These are phyloP conservation scores for Rhodotorula sp. DNA, from an alignment of 1,284 basidiomycete species.

Conservation along the genomic window DNA sequence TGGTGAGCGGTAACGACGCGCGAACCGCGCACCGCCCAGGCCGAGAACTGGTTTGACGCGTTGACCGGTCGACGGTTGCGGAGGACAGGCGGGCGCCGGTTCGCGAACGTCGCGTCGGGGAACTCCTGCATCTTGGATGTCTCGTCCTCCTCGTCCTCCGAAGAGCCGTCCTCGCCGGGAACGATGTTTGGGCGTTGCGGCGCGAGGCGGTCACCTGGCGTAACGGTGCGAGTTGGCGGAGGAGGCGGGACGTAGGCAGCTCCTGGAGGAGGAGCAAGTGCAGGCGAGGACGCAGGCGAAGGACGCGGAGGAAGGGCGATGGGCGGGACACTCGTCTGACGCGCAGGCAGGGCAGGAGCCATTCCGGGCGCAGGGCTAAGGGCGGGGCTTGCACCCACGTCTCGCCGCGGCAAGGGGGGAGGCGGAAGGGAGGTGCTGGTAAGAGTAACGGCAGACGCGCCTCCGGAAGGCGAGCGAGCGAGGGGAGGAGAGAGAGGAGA, in stretches of 20 bases:
- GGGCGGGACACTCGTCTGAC: background rate
- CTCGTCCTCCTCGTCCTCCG: constrained; percentile 35
- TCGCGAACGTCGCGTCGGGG: constrained; percentile 78
- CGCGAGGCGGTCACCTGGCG: constrained; percentile 17
- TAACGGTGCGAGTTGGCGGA: constrained; percentile 27
- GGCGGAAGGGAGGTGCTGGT: constrained; percentile 4
- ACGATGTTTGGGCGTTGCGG: constrained; percentile 18
- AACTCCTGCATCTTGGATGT: constrained; percentile 59
- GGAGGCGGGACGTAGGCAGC: constrained; percentile 35
- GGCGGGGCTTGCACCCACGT: background rate
- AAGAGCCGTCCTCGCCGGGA: constrained; percentile 23
- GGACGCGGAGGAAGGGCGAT: background rate
- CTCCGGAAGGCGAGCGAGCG: background rate
- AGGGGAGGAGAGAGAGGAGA: background rate
- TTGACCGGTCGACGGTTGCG: constrained; percentile 47
- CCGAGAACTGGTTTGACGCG: constrained; percentile 25
- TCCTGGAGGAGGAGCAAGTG: background rate
- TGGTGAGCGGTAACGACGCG: constrained; percentile 40
- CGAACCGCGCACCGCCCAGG: constrained; percentile 39
- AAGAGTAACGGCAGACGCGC: background rate
- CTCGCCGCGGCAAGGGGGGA: background rate
- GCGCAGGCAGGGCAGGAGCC: background rate
- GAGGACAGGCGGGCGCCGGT: constrained; percentile 68
- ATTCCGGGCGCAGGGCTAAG: background rate
- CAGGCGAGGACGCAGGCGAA: background rate